phyloP scores from a whole-genome alignment of 768 basidiomycete genomes.

The Russula vinacea region DNA sequence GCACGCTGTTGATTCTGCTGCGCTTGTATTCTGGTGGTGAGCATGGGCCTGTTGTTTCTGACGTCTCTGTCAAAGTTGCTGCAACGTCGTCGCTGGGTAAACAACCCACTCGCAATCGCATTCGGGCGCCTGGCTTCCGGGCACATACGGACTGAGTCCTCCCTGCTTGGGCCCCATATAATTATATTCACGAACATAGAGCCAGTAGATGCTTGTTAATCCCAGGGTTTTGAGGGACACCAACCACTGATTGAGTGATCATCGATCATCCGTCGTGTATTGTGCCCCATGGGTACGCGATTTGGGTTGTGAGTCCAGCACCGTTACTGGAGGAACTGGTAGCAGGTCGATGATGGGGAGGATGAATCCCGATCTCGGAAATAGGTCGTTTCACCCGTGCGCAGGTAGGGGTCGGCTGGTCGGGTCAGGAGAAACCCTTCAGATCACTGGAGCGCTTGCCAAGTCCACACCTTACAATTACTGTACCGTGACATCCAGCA shows the following conservation, averaged over 20 bases:
- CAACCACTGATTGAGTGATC: too few species aligned
- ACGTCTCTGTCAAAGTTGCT: slow-evolving; percentile 14
- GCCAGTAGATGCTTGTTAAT: neutral
- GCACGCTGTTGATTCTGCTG: slow-evolving; percentile 6
- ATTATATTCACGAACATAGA: slow-evolving; percentile 14
- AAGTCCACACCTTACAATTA: too few species aligned
- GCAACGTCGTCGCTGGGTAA: slow-evolving; percentile 1
- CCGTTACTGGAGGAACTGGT: too few species aligned
- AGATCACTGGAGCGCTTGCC: too few species aligned
- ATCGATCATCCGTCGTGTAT: too few species aligned
- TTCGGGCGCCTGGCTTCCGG: slow-evolving; percentile 25
- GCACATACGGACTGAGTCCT: slow-evolving; percentile 27
- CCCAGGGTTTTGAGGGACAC: slow-evolving; percentile 5
- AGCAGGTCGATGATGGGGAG: too few species aligned
- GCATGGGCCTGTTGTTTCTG: slow-evolving; percentile 8
- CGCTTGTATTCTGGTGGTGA: slow-evolving; percentile 14
- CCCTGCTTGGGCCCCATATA: slow-evolving; percentile 22
- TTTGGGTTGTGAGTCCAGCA: too few species aligned
- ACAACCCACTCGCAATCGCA: slow-evolving; percentile 19
- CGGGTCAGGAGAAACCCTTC: too few species aligned
- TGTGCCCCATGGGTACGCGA: too few species aligned
- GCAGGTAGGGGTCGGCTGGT: too few species aligned
- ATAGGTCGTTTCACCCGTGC: too few species aligned
- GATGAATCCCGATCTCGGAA: too few species aligned
- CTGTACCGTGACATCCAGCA: slow-evolving; percentile 11